Evolutionary conservation across 495 filamentous ascomycete genomes (phyloP), one percentile per base, ranked within the genome.

Genomic region (Penicillium crystallinum): DNA sequence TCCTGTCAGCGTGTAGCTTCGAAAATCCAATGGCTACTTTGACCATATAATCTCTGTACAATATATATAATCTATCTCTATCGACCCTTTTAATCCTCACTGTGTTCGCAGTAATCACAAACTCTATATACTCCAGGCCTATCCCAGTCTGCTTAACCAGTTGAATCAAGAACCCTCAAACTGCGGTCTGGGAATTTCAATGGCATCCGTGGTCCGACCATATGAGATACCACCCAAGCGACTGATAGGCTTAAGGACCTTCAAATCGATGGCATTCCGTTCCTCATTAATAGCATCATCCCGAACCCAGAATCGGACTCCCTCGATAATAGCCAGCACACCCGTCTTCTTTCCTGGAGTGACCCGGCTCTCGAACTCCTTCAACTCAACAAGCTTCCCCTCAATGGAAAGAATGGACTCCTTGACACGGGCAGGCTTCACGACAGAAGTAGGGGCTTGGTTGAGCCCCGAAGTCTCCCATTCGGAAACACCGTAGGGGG

Each of bases 211-310:
- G 6, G 79, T 73, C 21, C 89, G 75, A 0, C 82, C 86, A 63
- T 96, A 97, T 5, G 82, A 82, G 58, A 96, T 90, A 0, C 93
- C 92, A 8, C 91, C 92, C 36, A 97, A 53, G 9, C 92, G 81
- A 59, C 80, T 81, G 23, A 95, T 79, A 14, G 92, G 93, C 56
- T 79, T 81, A 34, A 97, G 59, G 9, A 88, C 70, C 51, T 75
- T 77, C 12, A 88, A 75, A 69, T 93, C 84, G 30, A 97, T 74
- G 22, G 85, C 49, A 52, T 81, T 88, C 61, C 74, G 79, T 14
- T 88, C 84, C 62, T 88, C 81, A 57, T 95, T 86, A 6, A 97
- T 72, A 10, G 89, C 90, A 73, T 96, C 92, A 63, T 96, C 90
- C 40, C 91, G 70, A 10, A 83, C 90, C 88, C 90, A 95, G 61